Evolutionary conservation across 2,329 filamentous ascomycete genomes (phyloP), one percentile per base, ranked within the genome.

Genomic region (Clonostachys byssicola): DNA sequence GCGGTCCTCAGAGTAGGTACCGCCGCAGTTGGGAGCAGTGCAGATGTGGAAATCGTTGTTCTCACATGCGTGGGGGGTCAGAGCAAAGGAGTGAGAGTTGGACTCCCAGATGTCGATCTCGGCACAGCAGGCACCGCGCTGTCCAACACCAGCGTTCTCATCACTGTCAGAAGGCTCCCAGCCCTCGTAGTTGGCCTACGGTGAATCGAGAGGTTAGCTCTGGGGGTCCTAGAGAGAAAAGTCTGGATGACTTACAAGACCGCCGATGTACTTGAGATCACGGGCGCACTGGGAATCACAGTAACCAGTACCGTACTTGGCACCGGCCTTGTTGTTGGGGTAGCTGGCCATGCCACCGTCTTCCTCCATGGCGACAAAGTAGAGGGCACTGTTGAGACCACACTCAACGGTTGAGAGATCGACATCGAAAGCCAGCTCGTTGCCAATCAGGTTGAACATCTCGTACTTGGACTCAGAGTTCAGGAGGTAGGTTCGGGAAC

Each of bases 351-450:
- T 61, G 45, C 76, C 77, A 52, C 76, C 77, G 47, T 78, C 73
- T 30, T 67, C 63, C 18, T 78, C 72, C 78, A 81, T 81, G 50
- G 73, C 65, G 14, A 76, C 70, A 43, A 80, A 74, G 64, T 85
- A 85, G 35, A 86, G 62, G 23, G 83, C 83, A 45, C 80, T 80
- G 64, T 88, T 86, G 50, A 87, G 62, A 46, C 85, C 84, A 54
- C 85, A 88, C 34, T 57, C 76, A 17, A 86, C 70, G 47, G 75
- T 75, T 20, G 80, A 84, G 33, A 85, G 72, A 57, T 87, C 83
- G 14, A 86, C 81, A 47, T 85, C 81, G 48, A 87, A 85, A 34
- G 79, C 78, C 56, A 87, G 78, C 61, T 87, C 83, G 57, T 80
- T 72, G 64, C 78, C 77, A 49, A 77, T 68, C 46, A 85, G 69